Conservation (phyloP, 768 basidiomycete species). For the Lactarius quietus region DNA sequence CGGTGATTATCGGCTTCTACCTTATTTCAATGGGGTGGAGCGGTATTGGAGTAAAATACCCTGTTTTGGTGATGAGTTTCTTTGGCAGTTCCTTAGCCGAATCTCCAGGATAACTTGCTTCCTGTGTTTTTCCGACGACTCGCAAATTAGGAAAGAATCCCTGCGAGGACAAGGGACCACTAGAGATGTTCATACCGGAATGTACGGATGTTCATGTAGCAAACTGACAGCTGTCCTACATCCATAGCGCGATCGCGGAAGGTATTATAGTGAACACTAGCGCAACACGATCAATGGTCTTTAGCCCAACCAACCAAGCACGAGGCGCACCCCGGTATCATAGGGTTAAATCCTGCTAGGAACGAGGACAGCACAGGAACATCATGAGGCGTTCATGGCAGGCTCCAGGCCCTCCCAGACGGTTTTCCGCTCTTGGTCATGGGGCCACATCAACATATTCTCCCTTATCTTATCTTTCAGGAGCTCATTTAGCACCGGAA, state of each 20-base stretch:
- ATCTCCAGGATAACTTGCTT: neutral
- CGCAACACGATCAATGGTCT: neutral
- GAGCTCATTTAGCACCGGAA: no score
- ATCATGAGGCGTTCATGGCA: no score
- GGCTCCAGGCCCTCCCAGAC: neutral
- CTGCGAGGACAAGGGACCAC: neutral
- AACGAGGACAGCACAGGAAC: neutral
- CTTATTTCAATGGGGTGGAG: neutral
- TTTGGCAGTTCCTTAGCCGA: neutral
- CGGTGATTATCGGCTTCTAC: neutral
- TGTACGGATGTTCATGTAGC: neutral
- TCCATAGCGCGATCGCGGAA: neutral
- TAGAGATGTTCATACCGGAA: neutral
- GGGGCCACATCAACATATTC: neutral
- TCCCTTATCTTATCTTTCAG: neutral
- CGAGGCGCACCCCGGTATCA: neutral
- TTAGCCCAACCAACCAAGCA: neutral
- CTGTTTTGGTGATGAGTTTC: neutral
- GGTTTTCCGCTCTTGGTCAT: neutral
- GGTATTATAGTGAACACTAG: neutral
- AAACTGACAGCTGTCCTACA: neutral
- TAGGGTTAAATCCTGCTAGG: neutral
- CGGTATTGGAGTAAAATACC: neutral
- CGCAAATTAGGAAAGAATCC: neutral
- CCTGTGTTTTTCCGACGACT: neutral